Conservation (phyloP, 805 yeast species). For the Saturnispora dispora region DNA sequence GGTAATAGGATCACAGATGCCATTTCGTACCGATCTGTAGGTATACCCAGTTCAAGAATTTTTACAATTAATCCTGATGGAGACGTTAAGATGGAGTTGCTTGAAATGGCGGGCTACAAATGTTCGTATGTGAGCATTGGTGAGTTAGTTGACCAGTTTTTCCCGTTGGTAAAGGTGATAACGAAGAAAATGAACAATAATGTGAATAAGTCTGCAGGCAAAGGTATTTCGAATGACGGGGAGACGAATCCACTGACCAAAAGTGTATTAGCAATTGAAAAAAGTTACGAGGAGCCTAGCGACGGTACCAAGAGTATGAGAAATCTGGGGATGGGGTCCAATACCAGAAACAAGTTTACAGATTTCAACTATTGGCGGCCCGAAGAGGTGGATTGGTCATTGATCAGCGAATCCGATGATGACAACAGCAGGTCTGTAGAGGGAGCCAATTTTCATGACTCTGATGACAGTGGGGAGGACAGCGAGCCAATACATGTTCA, state of each 20-base stretch:
- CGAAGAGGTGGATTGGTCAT: slow-evolving; percentile 53
- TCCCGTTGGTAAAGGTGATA: slow-evolving; percentile 41
- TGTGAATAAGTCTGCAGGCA: slow-evolving; percentile 1
- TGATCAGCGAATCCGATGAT: slow-evolving; percentile 35
- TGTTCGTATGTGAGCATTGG: slow-evolving; percentile 83
- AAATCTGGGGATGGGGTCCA: slow-evolving; percentile 11
- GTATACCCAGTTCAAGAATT: slow-evolving; percentile 87
- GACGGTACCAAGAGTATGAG: background rate
- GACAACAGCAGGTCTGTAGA: slow-evolving; percentile 32
- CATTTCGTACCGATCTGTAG: slow-evolving; percentile 84
- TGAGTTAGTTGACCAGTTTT: slow-evolving; percentile 92
- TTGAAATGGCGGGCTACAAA: slow-evolving; percentile 88
- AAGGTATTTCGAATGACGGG: slow-evolving; percentile 12
- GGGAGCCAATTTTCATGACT: background rate
- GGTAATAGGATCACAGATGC: slow-evolving; percentile 97
- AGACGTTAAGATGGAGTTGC: slow-evolving; percentile 92
- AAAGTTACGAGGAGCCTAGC: background rate
- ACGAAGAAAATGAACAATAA: background rate
- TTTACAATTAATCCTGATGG: slow-evolving; percentile 95
- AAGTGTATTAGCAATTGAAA: slow-evolving; percentile 1
- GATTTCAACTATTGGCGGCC: slow-evolving; percentile 93
- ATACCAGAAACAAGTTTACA: slow-evolving; percentile 54
- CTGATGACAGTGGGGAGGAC: background rate
- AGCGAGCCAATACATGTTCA: slow-evolving; percentile 10
- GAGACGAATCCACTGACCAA: background rate